Base-by-base conservation (phyloP, 768 basidiomycete genomes). In the Tephrocybe rancida region DNA sequence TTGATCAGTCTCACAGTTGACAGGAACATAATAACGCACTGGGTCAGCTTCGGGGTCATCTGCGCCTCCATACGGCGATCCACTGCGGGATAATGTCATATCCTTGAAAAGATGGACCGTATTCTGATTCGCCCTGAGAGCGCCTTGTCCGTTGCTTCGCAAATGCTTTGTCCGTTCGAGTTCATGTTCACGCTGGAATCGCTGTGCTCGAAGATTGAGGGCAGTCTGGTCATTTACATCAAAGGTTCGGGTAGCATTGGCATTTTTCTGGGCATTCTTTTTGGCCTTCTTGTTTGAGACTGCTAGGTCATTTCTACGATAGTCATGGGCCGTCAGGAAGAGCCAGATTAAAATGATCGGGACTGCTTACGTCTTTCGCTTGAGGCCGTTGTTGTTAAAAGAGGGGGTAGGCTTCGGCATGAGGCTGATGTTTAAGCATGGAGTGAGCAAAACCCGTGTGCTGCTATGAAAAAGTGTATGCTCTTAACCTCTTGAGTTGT, bases 181-280 rank as follows among this genome's bases (percentile, higher is more conserved):
- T 55, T 92, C 89, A 64, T 92, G 91, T 72, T 95, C 94, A 54
- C 92, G 83, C 64, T 90, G 87, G 65, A 99, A 98, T 50, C 97
- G 86, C 65, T 87, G 83, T 27, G 93, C 95, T 60, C 96, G 80
- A 59, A 85, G 82, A 63, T 83, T 82, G 42, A 92, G 77, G 22
- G 88, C 83, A 50, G 80, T 83, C 61, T 84, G 81, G 64, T 92
- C 90, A 57, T 80, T 82, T 21, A 79, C 69, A 67, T 89, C 84
- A 42, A 79, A 70, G 42, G 73, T 55, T 47, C 75, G 60, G 27
- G 50, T 8, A 24, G 38, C 25, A 41, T 34, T 52, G 18, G 48
- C 48, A 35, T 43, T 55, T 45, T 56, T 59, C 21, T 43, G 27
- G 5, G 54, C 48, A n/a, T 53, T 55, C 51, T 60, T 60, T 29